A percentile compares a stretch with the other conserved stretches of the same genome.
phyloP scores from a whole-genome alignment of 495 filamentous ascomycete genomes.

The Rhizodiscina lignyota region DNA sequence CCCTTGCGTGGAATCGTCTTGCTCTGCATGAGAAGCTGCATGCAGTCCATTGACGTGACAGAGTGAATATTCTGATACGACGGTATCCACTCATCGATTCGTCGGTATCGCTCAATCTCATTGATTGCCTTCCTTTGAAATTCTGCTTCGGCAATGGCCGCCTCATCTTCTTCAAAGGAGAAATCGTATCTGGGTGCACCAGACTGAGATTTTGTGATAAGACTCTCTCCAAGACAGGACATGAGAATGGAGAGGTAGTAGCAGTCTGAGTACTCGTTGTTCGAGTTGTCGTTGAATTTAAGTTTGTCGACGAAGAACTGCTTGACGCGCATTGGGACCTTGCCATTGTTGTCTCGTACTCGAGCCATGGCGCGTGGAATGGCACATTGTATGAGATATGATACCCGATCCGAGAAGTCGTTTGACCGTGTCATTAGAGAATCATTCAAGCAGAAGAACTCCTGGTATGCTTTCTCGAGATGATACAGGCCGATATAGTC shows the following conservation, averaged over 20 bases:
- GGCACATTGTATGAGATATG: constrained; percentile 65
- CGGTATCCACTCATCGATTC: constrained; percentile 86
- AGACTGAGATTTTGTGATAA: constrained; percentile 20
- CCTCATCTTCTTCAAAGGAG: constrained; percentile 34
- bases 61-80: constrained; percentile 89
- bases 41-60: constrained; percentile 62
- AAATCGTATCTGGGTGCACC: constrained; percentile 20
- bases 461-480: constrained; percentile 66
- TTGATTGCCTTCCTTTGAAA: constrained; percentile 57
- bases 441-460: constrained; percentile 67
- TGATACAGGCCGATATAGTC: constrained; percentile 73
- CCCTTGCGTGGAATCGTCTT: constrained; percentile 43
- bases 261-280: constrained; percentile 72
- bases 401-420: constrained; percentile 69
- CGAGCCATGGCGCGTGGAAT: constrained; percentile 66
- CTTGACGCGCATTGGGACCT: constrained; percentile 57
- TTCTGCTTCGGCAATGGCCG: constrained; percentile 23
- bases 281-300: constrained; percentile 81
- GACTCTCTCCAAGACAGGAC: constrained; percentile 56
- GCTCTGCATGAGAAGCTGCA: constrained; percentile 54
- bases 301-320: constrained; percentile 75
- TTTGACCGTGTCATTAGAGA: constrained; percentile 67
- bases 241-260: constrained; percentile 76
- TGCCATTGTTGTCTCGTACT: constrained; percentile 57
- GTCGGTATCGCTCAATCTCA: constrained; percentile 76